A percentile compares a stretch with the other conserved stretches of the same genome.
Conservation (phyloP, 2,329 filamentous ascomycete genomes). For the Fusarium sacchari region DNA sequence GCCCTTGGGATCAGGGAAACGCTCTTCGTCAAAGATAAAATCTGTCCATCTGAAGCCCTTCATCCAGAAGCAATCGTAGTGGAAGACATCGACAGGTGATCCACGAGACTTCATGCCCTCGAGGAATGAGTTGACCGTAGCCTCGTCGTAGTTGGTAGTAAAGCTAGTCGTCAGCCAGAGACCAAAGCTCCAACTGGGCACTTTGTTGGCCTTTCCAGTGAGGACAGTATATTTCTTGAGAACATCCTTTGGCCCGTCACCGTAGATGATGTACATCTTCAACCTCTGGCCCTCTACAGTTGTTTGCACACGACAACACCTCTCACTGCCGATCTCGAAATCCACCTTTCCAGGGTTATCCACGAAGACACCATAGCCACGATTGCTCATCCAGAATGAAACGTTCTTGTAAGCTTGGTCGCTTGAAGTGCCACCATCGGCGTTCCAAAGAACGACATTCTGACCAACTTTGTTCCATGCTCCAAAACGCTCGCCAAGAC, state of each 20-base stretch:
- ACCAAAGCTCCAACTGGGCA: constrained; percentile 80
- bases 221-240: constrained; percentile 73
- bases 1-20: constrained; percentile 74
- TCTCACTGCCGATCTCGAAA: constrained; percentile 78
- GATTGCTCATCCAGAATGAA: constrained; percentile 74
- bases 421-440: constrained; percentile 72
- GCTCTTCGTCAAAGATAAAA: constrained; percentile 74
- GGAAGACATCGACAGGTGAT: constrained; percentile 76
- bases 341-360: constrained; percentile 76
- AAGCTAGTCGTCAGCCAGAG: constrained; percentile 82
- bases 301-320: constrained; percentile 76
- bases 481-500: constrained; percentile 80
- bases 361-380: constrained; percentile 82
- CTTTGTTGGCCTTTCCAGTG: constrained; percentile 71
- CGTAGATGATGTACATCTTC: constrained; percentile 80
- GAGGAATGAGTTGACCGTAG: constrained; percentile 73
- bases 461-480: constrained; percentile 82
- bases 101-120: constrained; percentile 73
- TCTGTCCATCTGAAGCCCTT: constrained; percentile 80
- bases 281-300: constrained; percentile 74
- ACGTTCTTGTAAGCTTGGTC: constrained; percentile 80
- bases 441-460: constrained; percentile 71
- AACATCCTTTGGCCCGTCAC: constrained; percentile 76
- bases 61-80: constrained; percentile 84
- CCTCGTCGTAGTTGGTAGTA: constrained; percentile 77